Evolutionary conservation across 495 filamentous ascomycete species (phyloP).

Genomic region (Schizothecium vesticola): DNA sequence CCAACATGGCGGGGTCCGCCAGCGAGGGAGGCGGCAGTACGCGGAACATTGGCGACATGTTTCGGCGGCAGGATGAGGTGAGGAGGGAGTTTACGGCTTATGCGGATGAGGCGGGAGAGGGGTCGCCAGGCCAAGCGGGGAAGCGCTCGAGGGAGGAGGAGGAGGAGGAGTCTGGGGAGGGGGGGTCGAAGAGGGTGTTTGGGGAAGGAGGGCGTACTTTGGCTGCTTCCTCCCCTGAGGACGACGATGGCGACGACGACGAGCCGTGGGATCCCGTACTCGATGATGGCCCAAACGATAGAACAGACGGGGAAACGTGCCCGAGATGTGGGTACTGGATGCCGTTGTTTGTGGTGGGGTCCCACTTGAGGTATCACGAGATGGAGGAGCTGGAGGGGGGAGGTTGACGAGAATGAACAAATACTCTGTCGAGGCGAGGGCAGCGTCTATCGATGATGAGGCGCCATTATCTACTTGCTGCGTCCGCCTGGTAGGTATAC

Average conservation of each 20-base stretch:
- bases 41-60: slow-evolving; percentile 64
- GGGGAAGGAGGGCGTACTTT: neutral
- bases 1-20: slow-evolving; percentile 65
- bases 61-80: slow-evolving; percentile 59
- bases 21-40: slow-evolving; percentile 43
- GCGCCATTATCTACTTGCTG: too few species aligned
- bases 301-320: neutral
- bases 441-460: too few species aligned
- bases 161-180: neutral
- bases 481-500: too few species aligned
- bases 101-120: slow-evolving; percentile 6
- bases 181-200: neutral
- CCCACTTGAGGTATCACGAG: neutral
- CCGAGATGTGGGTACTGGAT: neutral
- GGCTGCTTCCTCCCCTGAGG: neutral
- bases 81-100: slow-evolving; percentile 57
- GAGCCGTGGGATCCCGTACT: neutral
- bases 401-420: too few species aligned
- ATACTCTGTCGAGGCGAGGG: too few species aligned
- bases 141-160: neutral
- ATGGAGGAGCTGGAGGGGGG: neutral
- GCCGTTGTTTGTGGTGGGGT: neutral
- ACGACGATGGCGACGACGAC: neutral
- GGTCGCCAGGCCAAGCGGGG: neutral
- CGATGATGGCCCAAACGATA: neutral